Percentiles rank a stretch among this genome's conserved stretches.
phyloP scores from a whole-genome alignment of 192 early-diverging fungal genomes.

The Coemansia sp. region DNA sequence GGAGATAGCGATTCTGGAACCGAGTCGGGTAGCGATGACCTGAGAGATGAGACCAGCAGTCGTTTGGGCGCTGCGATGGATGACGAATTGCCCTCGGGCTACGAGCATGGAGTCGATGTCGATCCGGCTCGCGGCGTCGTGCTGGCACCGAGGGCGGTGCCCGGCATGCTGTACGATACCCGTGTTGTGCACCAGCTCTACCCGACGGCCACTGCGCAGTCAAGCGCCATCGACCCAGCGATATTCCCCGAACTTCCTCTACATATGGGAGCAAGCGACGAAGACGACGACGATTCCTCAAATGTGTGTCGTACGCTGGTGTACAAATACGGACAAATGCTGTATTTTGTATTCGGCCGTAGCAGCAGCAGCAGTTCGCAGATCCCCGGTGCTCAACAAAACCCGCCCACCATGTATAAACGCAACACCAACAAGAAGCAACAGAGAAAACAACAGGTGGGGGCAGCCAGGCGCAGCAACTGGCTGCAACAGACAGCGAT shows the following conservation, averaged over 20 bases:
- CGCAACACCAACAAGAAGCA: background rate
- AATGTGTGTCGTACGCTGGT: conserved; percentile 25
- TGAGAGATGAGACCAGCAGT: conserved; percentile 6
- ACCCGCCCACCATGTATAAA: background rate
- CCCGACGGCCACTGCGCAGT: background rate
- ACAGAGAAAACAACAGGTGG: background rate
- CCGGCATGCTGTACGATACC: conserved; percentile 49
- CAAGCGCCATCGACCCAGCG: background rate
- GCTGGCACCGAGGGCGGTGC: conserved; percentile 34
- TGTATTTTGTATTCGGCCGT: conserved; percentile 17
- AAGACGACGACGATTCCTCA: background rate
- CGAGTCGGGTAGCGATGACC: background rate
- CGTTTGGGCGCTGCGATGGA: conserved; percentile 38
- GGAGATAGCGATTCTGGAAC: background rate
- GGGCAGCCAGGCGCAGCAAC: background rate
- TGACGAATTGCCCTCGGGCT: conserved; percentile 38
- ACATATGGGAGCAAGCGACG: conserved; percentile 1
- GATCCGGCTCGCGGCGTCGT: conserved; percentile 44
- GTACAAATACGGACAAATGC: conserved; percentile 49
- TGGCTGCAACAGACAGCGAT: background rate
- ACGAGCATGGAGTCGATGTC: conserved; percentile 41
- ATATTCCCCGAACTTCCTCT: conserved; percentile 14
- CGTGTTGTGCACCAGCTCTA: conserved; percentile 21
- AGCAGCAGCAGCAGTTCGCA: background rate
- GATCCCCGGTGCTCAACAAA: background rate